A percentile compares a stretch with the other conserved stretches of the same genome.
Conservation (phyloP, 2,329 filamentous ascomycete genomes). For the Alternaria triticimaculans region DNA sequence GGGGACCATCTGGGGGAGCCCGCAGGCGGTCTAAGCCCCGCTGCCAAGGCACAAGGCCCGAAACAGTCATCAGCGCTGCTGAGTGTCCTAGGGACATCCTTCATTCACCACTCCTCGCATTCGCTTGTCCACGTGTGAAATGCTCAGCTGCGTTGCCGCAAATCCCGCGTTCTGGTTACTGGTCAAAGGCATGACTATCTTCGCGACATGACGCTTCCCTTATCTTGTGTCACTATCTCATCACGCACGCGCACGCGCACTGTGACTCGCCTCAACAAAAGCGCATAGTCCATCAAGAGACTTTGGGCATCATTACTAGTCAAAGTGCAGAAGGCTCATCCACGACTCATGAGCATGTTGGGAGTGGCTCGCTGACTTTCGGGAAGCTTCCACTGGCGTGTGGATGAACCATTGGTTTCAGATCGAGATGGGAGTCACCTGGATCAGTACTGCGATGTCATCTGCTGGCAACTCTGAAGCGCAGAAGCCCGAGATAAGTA, state of each 20-base stretch:
- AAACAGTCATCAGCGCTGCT: constrained; percentile 3
- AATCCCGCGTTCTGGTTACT: background rate
- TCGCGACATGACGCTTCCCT: background rate
- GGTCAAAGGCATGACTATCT: background rate
- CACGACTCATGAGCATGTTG: background rate
- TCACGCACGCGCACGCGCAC: background rate
- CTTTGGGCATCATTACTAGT: background rate
- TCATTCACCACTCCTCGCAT: background rate
- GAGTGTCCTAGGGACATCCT: background rate
- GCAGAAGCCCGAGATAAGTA: background rate
- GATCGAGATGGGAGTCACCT: background rate
- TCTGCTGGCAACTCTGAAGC: background rate
- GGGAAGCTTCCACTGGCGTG: background rate
- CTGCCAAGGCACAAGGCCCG: constrained; percentile 7
- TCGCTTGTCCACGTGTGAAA: background rate
- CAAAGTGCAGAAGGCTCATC: background rate
- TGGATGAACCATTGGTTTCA: background rate
- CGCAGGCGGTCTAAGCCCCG: constrained; percentile 14
- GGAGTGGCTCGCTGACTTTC: background rate
- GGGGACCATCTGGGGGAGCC: constrained; percentile 5
- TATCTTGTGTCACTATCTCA: background rate
- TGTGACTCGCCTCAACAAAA: background rate
- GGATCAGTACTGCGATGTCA: background rate
- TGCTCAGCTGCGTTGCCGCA: background rate
- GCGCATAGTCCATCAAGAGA: background rate